A percentile compares a stretch with the other conserved stretches of the same genome.
Evolutionary conservation across 257 asterid species (phyloP).

Genomic region (Ophiorrhiza pumila): DNA sequence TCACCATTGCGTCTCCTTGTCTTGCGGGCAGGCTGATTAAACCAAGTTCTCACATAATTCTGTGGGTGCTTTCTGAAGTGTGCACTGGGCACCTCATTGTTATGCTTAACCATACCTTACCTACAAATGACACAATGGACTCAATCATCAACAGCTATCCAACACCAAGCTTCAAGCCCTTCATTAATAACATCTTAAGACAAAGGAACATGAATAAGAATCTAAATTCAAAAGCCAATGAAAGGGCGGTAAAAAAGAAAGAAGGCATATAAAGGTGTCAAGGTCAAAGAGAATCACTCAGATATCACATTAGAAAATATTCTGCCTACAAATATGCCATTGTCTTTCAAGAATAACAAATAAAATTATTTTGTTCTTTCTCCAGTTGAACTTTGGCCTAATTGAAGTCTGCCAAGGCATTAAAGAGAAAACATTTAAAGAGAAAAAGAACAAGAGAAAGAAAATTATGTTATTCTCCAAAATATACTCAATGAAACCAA

Average conservation of each 20-base stretch:
- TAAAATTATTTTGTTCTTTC: background rate
- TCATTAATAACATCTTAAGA: background rate
- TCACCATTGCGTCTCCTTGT: conserved; percentile 33
- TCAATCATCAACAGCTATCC: background rate
- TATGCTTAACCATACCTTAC: conserved; percentile 37
- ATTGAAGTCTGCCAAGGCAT: background rate
- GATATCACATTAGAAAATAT: background rate
- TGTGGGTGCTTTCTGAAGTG: conserved; percentile 40
- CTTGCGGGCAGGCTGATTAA: conserved; percentile 36
- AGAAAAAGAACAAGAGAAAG: background rate
- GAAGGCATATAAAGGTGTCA: background rate
- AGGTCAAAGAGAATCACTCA: background rate
- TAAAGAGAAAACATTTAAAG: background rate
- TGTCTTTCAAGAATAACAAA: background rate
- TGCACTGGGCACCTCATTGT: conserved; percentile 33
- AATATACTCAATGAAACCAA: background rate
- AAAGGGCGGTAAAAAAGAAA: background rate
- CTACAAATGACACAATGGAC: background rate
- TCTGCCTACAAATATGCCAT: too few species aligned
- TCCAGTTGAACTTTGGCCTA: background rate
- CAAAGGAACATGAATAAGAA: background rate
- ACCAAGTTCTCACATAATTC: conserved; percentile 34
- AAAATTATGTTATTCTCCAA: background rate
- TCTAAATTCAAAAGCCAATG: background rate
- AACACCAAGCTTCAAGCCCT: background rate